A percentile compares a stretch with the other conserved stretches of the same genome.
phyloP scores from a whole-genome alignment of 257 asterid genomes.

The Solanum paucissectum region DNA sequence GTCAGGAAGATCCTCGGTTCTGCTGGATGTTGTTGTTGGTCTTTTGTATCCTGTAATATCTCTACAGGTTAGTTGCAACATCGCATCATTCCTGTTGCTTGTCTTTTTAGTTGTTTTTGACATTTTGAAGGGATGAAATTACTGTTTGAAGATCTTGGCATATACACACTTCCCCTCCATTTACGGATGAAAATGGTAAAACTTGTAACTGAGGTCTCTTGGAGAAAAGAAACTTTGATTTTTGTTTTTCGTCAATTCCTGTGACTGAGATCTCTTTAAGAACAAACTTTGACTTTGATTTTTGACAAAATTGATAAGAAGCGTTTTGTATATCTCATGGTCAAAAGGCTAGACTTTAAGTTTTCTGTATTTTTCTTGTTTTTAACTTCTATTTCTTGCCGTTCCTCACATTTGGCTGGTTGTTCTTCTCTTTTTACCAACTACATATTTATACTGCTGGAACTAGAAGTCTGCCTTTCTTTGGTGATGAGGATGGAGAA shows the following conservation, averaged over 20 bases:
- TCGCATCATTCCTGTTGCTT: background rate
- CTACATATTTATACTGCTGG: background rate
- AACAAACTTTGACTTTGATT: background rate
- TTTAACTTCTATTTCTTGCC: background rate
- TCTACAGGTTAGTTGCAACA: constrained; percentile 48
- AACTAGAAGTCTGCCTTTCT: background rate
- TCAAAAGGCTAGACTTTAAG: background rate
- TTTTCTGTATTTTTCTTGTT: background rate
- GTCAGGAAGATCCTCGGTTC: constrained; percentile 89
- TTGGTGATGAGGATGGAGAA: background rate
- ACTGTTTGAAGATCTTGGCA: background rate
- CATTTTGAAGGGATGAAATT: background rate
- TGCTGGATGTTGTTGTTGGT: constrained; percentile 87
- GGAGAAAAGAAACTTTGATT: background rate
- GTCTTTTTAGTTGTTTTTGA: background rate
- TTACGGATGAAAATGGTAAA: background rate
- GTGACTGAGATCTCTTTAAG: background rate
- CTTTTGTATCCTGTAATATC: constrained; percentile 86
- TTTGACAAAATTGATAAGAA: background rate
- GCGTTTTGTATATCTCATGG: background rate
- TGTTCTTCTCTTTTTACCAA: background rate
- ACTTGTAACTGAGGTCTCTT: background rate
- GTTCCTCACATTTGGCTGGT: background rate
- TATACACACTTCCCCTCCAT: background rate
- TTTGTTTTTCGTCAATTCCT: background rate